phyloP scores from a whole-genome alignment of 352 stramenopile genomes.

The Globisporangium heterothallicum region DNA sequence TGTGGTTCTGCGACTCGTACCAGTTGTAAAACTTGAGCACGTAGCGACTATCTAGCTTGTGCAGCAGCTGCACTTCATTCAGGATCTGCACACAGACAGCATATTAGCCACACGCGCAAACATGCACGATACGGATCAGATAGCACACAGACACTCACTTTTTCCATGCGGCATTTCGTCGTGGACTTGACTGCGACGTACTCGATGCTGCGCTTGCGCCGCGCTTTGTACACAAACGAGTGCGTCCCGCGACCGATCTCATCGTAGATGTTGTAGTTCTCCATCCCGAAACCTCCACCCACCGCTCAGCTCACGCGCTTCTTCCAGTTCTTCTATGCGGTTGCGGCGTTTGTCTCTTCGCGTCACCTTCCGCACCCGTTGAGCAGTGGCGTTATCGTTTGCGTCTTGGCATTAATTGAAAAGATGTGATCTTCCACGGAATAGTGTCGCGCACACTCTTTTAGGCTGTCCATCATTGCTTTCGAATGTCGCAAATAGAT shows the following conservation, averaged over 20 bases:
- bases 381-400: no score
- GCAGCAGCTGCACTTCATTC: slow-evolving; percentile 85
- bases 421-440: neutral
- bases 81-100: slow-evolving; percentile 44
- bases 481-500: no score
- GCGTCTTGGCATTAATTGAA: no score
- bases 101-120: slow-evolving; percentile 6
- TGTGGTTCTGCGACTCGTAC: slow-evolving; percentile 95
- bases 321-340: no score
- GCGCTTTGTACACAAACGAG: slow-evolving; percentile 91
- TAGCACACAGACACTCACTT: no score
- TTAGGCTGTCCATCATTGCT: neutral
- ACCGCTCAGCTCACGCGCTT: no score
- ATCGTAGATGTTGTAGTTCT: slow-evolving; percentile 95
- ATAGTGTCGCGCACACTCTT: neutral
- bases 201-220: slow-evolving; percentile 90
- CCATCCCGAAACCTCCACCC: slow-evolving; percentile 40
- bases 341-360: neutral
- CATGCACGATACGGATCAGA: no score
- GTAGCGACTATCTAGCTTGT: slow-evolving; percentile 80
- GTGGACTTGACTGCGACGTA: slow-evolving; percentile 93
- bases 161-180: slow-evolving; percentile 89
- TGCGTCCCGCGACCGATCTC: slow-evolving; percentile 89
- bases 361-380: no score
- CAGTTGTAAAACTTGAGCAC: slow-evolving; percentile 93